Base-by-base conservation (phyloP, 2,329 filamentous ascomycete species). In the Didymella arachidicola region DNA sequence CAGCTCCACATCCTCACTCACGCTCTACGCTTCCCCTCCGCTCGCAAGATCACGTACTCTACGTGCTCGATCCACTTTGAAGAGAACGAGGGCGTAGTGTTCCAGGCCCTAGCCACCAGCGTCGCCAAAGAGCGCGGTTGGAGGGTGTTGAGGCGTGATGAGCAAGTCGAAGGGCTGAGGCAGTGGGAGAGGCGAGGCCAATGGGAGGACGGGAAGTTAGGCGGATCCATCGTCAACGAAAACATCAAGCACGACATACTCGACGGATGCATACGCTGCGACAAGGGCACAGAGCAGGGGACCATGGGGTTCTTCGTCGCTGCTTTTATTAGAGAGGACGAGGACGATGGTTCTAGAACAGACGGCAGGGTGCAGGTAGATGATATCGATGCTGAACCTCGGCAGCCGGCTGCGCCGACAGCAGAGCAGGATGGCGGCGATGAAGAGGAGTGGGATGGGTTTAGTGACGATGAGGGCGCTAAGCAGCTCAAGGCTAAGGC, bases 301-400 rank as follows among this genome's bases (percentile, higher is more conserved):
- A 91, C 93, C 0, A 97, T 97, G 86, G 94, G 95, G 0, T 98
- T 99, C 78, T 99, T 99, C 69, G 91, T 97, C 19, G 92, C 87
- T n/a, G 92, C 85, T 0, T 97, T 99, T 77, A 84, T 92, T 3
- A 82, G 91, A 52, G 85, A 89, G 42, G 60, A 53, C 2, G 60
- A 53, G 4, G 36, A 39, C 14, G 29, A 25, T 3, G 16, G 3
- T 7, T 3, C n/a, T 36, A 14, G 4, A 6, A 16, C 3, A 22
- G 39, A 42, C 6, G 22, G 19, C 11, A 16, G 19, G 8, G 19
- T 22, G 18, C 14, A 38, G 7, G 18, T 11, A 12, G 7, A 19
- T 5, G 19, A 22, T 7, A 38, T 32, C 25, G 30, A 52, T 6
- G 30, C 18, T 2, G 30, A 45, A 19, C 10, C 41, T n/a, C 43